Conservation (phyloP, 2,329 filamentous ascomycete genomes). For the Apiospora hydei region DNA sequence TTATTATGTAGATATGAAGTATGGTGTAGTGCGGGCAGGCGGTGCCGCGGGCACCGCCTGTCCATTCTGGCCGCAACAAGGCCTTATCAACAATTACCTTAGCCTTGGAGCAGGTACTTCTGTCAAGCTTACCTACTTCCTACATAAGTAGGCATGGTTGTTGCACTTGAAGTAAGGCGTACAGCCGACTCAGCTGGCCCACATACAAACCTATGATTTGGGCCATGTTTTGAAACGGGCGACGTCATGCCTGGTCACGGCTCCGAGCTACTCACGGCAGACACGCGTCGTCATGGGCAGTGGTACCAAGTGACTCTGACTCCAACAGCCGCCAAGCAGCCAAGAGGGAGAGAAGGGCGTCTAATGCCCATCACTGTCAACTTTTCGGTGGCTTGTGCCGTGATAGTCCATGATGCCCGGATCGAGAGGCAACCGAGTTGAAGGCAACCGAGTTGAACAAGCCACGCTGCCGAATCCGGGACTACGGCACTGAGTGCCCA, state of each 20-base stretch:
- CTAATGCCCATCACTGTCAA: not conserved
- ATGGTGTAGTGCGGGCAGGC: not conserved
- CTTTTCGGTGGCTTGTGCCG: constrained; percentile 3
- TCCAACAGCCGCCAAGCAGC: constrained; percentile 7
- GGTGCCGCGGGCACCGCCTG: constrained; percentile 2
- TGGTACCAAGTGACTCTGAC: not conserved
- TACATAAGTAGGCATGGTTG: not conserved
- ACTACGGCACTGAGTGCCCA: constrained; percentile 6
- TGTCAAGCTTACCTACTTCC: too few species aligned
- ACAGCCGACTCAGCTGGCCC: not conserved
- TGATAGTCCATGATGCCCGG: not conserved
- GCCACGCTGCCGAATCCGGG: constrained; percentile 2
- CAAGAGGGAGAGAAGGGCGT: not conserved
- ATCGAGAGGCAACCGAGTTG: not conserved
- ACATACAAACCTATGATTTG: not conserved
- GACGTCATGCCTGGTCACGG: constrained; percentile 1
- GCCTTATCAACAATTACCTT: not conserved
- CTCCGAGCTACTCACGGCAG: not conserved
- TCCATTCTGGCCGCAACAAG: not conserved
- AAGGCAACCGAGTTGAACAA: not conserved
- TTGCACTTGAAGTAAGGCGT: not conserved
- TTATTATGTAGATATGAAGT: not conserved
- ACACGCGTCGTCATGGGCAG: constrained; percentile 18
- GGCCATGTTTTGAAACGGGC: constrained; percentile 19
- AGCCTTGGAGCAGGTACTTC: not conserved